phyloP scores from a whole-genome alignment of 1,139 yeast genomes.

The Pneumocystis sp. region DNA sequence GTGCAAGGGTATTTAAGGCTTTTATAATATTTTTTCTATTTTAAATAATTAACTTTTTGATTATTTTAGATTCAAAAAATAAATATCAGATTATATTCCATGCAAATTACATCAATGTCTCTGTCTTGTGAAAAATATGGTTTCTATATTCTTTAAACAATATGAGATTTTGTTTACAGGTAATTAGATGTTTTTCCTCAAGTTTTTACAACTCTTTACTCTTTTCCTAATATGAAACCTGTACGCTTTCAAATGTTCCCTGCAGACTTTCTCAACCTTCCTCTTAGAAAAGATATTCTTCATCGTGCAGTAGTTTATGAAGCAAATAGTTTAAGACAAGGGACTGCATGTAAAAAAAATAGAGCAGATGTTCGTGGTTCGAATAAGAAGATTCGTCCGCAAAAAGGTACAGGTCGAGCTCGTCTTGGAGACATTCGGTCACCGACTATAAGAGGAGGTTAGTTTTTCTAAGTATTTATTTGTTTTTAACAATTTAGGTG shows the following conservation, averaged over 20 bases:
- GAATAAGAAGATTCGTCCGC: slow-evolving; percentile 67
- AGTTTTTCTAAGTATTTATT: not conserved
- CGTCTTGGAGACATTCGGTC: slow-evolving; percentile 94
- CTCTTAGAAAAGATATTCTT: slow-evolving; percentile 74
- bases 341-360: slow-evolving; percentile 52
- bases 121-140: not conserved
- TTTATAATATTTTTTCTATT: not conserved
- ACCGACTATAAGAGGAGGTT: slow-evolving; percentile 68
- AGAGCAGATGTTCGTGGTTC: slow-evolving; percentile 80
- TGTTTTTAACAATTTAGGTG: slow-evolving; percentile 26
- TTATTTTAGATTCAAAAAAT: not conserved
- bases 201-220: slow-evolving; percentile 37
- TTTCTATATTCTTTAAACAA: not conserved
- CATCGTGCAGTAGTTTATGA: slow-evolving; percentile 93
- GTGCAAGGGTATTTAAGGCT: not conserved
- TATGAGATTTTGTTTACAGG: slow-evolving; percentile 26
- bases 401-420: slow-evolving; percentile 90
- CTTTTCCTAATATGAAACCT: slow-evolving; percentile 86
- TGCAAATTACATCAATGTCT: not conserved
- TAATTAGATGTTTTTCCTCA: slow-evolving; percentile 24
- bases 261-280: slow-evolving; percentile 47
- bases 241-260: slow-evolving; percentile 62
- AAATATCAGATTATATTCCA: not conserved
- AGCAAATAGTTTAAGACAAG: slow-evolving; percentile 78
- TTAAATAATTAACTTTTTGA: not conserved